Evolutionary conservation across 2,329 filamentous ascomycete species (phyloP), one percentile per base, ranked within the genome.

Genomic region (Colletotrichum limetticola): DNA sequence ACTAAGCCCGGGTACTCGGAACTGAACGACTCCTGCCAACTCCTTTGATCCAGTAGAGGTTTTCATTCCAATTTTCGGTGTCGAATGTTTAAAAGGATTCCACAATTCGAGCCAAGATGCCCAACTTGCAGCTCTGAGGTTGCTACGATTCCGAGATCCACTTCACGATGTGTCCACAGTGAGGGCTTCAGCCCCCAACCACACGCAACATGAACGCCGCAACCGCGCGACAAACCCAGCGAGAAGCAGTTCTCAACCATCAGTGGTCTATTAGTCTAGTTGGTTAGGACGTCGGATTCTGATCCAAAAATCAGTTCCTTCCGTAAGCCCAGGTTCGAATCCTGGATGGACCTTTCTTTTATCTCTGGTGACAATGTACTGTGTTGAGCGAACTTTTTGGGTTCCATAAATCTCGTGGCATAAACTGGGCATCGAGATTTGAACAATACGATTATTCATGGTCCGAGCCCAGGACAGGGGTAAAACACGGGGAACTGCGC

Each of bases 261-360:
- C 1, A n/a, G 1, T 12, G 63, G 63, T 67, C 63, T 71, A 67
- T 71, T 67, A 61, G 46, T 71, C 68, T 71, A 71, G 68, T 67
- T 71, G 68, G 56, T 71, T 67, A 67, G 68, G 63, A 71, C 68
- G 63, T 67, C 63, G 68, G 63, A 67, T 61, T 71, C 68, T 71
- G 63, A 71, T 56, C 37, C 22, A 1, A 14, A 0, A 7, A 9
- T 56, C 55, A 61, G 57, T 49, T 42, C 32, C 46, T 71, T 67
- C 68, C 56, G 68, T 71, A 67, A 32, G 63, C 56, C 68, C 56
- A 67, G 63, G 56, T 71, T 67, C 56, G 63, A 61, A 67, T 71
- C 56, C 68, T 71, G 63, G 68, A 71, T 56, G 63, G 68, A 71
- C 63, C 68, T 71, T 11, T 3, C 0, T 28, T 11, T 59, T 24